A percentile compares a stretch with the other conserved stretches of the same genome.
Evolutionary conservation across 2,329 filamentous ascomycete species (phyloP).

Genomic region (Didymella glomerata): DNA sequence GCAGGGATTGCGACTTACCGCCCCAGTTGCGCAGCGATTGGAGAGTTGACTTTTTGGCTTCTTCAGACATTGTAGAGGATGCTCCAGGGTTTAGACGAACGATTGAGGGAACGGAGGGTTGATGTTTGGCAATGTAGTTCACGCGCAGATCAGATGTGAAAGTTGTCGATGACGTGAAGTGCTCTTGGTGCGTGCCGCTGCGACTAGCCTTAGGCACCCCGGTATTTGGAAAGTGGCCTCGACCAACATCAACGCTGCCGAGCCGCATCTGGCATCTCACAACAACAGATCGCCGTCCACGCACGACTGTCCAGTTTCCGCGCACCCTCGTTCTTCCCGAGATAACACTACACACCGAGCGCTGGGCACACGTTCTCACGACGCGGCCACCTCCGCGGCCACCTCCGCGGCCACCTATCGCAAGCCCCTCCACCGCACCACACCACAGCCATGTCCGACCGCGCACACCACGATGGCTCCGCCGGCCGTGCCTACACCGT

Average conservation of each 20-base stretch:
- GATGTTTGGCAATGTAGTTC: not conserved
- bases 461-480: slow-evolving; percentile 79
- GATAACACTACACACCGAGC: not conserved
- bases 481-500: slow-evolving; percentile 80
- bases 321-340: slow-evolving; percentile 2
- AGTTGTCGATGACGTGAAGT: slow-evolving; percentile 35
- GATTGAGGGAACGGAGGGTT: not conserved
- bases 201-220: slow-evolving; percentile 30
- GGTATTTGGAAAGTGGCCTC: slow-evolving; percentile 43
- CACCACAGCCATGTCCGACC: slow-evolving; percentile 53
- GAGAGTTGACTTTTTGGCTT: slow-evolving; percentile 51
- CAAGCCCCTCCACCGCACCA: slow-evolving; percentile 18
- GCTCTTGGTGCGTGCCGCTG: slow-evolving; percentile 23
- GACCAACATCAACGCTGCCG: slow-evolving; percentile 32
- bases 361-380: slow-evolving; percentile 7
- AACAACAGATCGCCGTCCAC: slow-evolving; percentile 24
- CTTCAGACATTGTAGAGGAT: slow-evolving; percentile 12
- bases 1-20: slow-evolving; percentile 51
- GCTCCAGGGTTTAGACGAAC: not conserved
- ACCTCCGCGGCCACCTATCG: slow-evolving; percentile 10
- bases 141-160: slow-evolving; percentile 5
- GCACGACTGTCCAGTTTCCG: not conserved
- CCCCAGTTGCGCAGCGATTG: slow-evolving; percentile 61
- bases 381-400: slow-evolving; percentile 11
- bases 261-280: slow-evolving; percentile 25